Percentiles rank a stretch among this genome's conserved stretches.
These are phyloP conservation scores for Cinchona pubescens DNA, from an alignment of 257 asterid genomes.

Conservation along the genomic window DNA sequence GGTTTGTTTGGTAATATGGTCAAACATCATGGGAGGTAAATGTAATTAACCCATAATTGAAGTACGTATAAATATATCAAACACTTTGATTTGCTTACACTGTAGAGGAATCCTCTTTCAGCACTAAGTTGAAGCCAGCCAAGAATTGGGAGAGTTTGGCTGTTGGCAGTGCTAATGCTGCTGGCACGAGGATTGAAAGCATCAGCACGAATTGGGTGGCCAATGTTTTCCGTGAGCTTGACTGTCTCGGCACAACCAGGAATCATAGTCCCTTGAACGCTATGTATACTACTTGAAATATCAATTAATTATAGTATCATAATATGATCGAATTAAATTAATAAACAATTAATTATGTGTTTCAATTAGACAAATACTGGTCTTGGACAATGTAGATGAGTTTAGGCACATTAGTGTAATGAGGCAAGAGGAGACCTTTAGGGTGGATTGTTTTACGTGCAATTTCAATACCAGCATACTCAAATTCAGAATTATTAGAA, in stretches of 20 bases:
- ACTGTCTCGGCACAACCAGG: slow-evolving; percentile 4
- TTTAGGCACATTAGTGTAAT: slow-evolving; percentile 53
- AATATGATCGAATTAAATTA: no score
- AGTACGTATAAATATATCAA: no score
- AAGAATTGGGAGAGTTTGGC: slow-evolving; percentile 55
- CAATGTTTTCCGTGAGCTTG: slow-evolving; percentile 45
- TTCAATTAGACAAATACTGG: no score
- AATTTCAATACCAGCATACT: slow-evolving; percentile 54
- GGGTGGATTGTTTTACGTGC: slow-evolving; percentile 37
- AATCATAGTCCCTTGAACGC: background rate
- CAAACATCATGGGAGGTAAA: no score
- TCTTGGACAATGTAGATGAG: slow-evolving; percentile 41
- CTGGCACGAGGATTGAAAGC: slow-evolving; percentile 60
- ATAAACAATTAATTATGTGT: background rate
- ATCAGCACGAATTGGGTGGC: slow-evolving; percentile 36
- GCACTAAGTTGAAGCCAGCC: slow-evolving; percentile 49
- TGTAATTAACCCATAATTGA: no score
- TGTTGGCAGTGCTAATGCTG: slow-evolving; percentile 44
- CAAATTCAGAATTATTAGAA: slow-evolving; percentile 38
- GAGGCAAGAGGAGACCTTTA: slow-evolving; percentile 53
- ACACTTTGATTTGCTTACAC: slow-evolving; percentile 26
- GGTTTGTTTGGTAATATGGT: no score
- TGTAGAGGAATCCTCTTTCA: slow-evolving; percentile 51
- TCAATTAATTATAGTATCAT: no score
- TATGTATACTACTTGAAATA: background rate